Percentiles rank a stretch among this genome's conserved stretches.
phyloP scores from a whole-genome alignment of 805 yeast species.

The Yarrowia sp. region DNA sequence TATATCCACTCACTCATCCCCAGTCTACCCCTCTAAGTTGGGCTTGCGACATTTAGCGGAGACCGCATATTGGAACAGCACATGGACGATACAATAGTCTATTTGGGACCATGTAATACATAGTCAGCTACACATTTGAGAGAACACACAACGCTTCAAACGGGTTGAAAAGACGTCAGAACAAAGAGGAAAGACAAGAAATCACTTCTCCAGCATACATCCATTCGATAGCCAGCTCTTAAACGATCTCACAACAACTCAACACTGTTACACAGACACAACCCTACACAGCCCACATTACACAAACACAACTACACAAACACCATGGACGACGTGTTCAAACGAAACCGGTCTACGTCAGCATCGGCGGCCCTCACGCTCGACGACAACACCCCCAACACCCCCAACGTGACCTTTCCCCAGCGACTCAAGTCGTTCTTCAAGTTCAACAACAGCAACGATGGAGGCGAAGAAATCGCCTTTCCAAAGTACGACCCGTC shows the following conservation, averaged over 20 bases:
- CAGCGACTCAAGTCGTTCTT: conserved; percentile 38
- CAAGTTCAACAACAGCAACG: conserved; percentile 34
- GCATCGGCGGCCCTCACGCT: conserved; percentile 17
- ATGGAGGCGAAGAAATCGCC: conserved; percentile 25
- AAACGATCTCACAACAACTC: not conserved
- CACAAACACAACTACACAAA: not conserved
- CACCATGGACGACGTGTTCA: conserved; percentile 20
- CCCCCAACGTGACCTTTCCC: conserved; percentile 32
- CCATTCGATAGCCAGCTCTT: no score
- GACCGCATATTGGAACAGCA: conserved; percentile 14
- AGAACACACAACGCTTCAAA: not conserved
- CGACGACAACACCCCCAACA: not conserved
- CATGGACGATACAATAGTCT: not conserved
- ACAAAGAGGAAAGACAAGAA: no score
- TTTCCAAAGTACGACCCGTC: conserved; percentile 26
- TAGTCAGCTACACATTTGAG: not conserved
- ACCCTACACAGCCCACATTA: not conserved
- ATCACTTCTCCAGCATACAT: no score
- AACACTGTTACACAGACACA: no score
- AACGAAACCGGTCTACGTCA: conserved; percentile 20
- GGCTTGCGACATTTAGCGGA: conserved; percentile 22
- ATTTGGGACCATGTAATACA: not conserved
- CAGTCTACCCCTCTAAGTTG: not conserved
- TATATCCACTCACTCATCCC: not conserved
- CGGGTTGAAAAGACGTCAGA: no score